phyloP scores from a whole-genome alignment of 805 yeast genomes.

The Candida saitoana region DNA sequence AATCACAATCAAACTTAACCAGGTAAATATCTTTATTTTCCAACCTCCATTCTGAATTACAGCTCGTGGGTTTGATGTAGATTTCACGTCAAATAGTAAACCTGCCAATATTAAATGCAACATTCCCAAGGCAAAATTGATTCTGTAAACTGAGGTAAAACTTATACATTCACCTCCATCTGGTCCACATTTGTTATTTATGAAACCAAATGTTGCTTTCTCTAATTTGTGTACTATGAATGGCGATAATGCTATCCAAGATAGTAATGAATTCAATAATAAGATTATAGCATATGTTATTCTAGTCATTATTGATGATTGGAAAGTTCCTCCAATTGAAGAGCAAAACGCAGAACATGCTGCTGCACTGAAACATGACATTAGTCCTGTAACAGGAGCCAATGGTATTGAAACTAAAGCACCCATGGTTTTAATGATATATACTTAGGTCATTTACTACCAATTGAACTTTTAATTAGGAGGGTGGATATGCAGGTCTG shows the following conservation, averaged over 20 bases:
- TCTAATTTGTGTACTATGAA: slow-evolving; percentile 73
- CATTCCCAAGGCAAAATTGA: slow-evolving; percentile 82
- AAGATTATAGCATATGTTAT: slow-evolving; percentile 79
- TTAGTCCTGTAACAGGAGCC: slow-evolving; percentile 48
- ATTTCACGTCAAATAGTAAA: slow-evolving; percentile 66
- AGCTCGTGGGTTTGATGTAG: slow-evolving; percentile 74
- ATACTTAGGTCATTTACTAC: no score
- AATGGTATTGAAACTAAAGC: slow-evolving; percentile 70
- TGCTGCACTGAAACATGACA: slow-evolving; percentile 81
- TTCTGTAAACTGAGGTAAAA: slow-evolving; percentile 88
- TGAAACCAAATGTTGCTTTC: slow-evolving; percentile 61
- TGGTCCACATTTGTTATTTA: slow-evolving; percentile 65
- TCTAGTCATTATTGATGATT: slow-evolving; percentile 80
- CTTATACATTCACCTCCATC: slow-evolving; percentile 79
- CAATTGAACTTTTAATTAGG: no score
- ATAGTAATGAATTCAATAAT: slow-evolving; percentile 69
- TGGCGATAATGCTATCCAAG: slow-evolving; percentile 91
- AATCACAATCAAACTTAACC: slow-evolving; percentile 52
- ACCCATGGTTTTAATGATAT: no score
- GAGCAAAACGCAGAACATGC: slow-evolving; percentile 59
- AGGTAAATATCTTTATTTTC: slow-evolving; percentile 66
- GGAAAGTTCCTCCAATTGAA: slow-evolving; percentile 53
- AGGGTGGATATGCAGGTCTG: not conserved
- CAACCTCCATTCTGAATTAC: slow-evolving; percentile 89
- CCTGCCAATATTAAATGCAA: slow-evolving; percentile 70